A percentile compares a stretch with the other conserved stretches of the same genome.
Evolutionary conservation across 352 stramenopile species (phyloP).

Genomic region (Pythium sukuiense): DNA sequence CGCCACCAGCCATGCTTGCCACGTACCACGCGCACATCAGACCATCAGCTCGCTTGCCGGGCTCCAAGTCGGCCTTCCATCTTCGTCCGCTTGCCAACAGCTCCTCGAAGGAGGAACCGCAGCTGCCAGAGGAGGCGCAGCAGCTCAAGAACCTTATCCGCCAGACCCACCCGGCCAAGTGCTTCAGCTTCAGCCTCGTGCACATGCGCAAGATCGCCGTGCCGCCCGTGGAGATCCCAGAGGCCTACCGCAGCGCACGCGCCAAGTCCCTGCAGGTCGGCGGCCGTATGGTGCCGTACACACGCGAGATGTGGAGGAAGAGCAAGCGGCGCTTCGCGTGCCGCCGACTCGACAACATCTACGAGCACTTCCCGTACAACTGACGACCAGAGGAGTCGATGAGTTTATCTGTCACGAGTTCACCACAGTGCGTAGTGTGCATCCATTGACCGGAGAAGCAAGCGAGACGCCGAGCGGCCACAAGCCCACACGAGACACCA

Average conservation of each 20-base stretch:
- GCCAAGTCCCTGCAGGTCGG: conserved; percentile 38
- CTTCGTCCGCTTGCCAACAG: neutral
- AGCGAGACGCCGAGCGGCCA: too few species aligned
- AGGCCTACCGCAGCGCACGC: conserved; percentile 36
- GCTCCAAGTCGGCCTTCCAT: neutral
- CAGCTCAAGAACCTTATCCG: conserved; percentile 55
- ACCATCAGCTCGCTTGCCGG: neutral
- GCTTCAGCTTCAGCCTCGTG: conserved; percentile 49
- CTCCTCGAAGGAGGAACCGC: neutral
- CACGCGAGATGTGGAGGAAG: conserved; percentile 47
- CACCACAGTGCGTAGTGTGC: too few species aligned
- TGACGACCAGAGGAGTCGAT: too few species aligned
- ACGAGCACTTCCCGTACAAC: conserved; percentile 48
- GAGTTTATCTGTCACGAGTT: too few species aligned
- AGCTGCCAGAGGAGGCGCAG: conserved; percentile 38
- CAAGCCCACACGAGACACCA: too few species aligned
- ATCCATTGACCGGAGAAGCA: too few species aligned
- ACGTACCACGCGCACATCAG: neutral
- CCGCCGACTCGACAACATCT: conserved; percentile 40
- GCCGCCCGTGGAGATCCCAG: conserved; percentile 51
- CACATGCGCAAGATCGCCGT: conserved; percentile 48
- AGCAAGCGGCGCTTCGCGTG: conserved; percentile 40
- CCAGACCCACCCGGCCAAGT: conserved; percentile 41
- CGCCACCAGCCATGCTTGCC: neutral
- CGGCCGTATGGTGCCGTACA: conserved; percentile 49